phyloP scores from a whole-genome alignment of 1,284 basidiomycete species.

The Trichosporon sp. region DNA sequence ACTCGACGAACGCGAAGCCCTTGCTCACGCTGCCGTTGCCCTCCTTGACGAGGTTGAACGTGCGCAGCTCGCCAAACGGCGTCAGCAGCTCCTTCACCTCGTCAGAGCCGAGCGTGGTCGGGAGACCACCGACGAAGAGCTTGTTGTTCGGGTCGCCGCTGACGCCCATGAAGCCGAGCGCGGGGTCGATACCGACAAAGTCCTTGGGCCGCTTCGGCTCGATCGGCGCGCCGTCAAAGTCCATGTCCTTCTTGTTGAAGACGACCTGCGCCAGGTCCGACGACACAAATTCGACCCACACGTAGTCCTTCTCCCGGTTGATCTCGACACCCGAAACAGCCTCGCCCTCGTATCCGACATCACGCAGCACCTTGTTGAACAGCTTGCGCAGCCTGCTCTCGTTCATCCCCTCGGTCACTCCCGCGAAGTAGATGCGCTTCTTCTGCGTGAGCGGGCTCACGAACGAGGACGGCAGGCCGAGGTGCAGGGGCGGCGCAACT shows the following conservation, averaged over 20 bases:
- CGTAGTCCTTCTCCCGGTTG: slow-evolving; percentile 97
- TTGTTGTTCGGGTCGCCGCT: slow-evolving; percentile 97
- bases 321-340: slow-evolving; percentile 88
- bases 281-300: slow-evolving; percentile 96
- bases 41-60: slow-evolving; percentile 96
- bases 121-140: slow-evolving; percentile 93
- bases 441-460: slow-evolving; percentile 84
- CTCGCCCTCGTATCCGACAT: slow-evolving; percentile 48
- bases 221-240: slow-evolving; percentile 76
- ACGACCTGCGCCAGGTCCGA: slow-evolving; percentile 69
- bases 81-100: slow-evolving; percentile 96
- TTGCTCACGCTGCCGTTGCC: slow-evolving; percentile 72
- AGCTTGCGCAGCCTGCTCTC: slow-evolving; percentile 84
- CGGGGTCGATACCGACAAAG: slow-evolving; percentile 58
- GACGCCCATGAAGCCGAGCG: slow-evolving; percentile 85
- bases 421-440: slow-evolving; percentile 90
- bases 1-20: slow-evolving; percentile 99
- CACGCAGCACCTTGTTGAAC: slow-evolving; percentile 70
- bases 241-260: slow-evolving; percentile 72
- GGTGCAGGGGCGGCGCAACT: slow-evolving; percentile 40
- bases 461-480: slow-evolving; percentile 32
- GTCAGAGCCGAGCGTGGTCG: slow-evolving; percentile 90
- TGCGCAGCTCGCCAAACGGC: slow-evolving; percentile 93
- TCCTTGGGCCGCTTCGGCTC: slow-evolving; percentile 79
- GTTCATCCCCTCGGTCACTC: slow-evolving; percentile 84